Conservation (phyloP, 352 stramenopile species). For the Bremia lactucae region DNA sequence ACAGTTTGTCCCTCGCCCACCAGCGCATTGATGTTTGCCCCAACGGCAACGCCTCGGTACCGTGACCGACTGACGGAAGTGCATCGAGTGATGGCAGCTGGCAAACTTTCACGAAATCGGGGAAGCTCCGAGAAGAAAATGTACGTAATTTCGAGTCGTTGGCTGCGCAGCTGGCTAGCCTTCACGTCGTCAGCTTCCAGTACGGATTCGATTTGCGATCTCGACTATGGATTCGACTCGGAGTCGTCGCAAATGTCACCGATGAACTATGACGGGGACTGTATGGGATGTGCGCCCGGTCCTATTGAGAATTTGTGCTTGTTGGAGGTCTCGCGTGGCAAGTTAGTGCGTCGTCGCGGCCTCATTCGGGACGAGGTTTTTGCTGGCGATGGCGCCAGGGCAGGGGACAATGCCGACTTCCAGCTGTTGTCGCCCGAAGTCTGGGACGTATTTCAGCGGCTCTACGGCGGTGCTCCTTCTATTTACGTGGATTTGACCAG, state of each 20-base stretch:
- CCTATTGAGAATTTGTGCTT: constrained; percentile 57
- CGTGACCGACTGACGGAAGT: constrained; percentile 55
- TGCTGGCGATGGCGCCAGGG: constrained; percentile 16
- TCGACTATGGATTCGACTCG: constrained; percentile 17
- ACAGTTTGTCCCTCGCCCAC: constrained; percentile 13
- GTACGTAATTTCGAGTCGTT: constrained; percentile 49
- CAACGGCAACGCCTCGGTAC: constrained; percentile 29
- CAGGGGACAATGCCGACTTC: constrained; percentile 29
- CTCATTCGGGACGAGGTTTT: constrained; percentile 24
- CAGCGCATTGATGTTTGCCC: constrained; percentile 3
- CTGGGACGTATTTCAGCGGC: constrained; percentile 56
- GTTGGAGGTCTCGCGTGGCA: constrained; percentile 39
- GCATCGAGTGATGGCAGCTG: constrained; percentile 54
- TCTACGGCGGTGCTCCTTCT: constrained; percentile 52
- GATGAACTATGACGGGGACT: constrained; percentile 10
- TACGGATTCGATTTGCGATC: constrained; percentile 12
- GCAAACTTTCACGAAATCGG: constrained; percentile 42
- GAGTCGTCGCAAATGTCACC: constrained; percentile 8
- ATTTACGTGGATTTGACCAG: constrained; percentile 31
- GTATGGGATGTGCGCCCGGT: constrained; percentile 16
- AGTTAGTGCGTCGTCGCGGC: constrained; percentile 32
- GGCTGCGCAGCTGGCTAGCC: constrained; percentile 51
- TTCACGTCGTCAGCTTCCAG: constrained; percentile 36
- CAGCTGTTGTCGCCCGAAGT: constrained; percentile 57
- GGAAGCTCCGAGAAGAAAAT: constrained; percentile 36